Evolutionary conservation across 2,329 filamentous ascomycete species (phyloP).

Genomic region (Botrytis paeoniae): DNA sequence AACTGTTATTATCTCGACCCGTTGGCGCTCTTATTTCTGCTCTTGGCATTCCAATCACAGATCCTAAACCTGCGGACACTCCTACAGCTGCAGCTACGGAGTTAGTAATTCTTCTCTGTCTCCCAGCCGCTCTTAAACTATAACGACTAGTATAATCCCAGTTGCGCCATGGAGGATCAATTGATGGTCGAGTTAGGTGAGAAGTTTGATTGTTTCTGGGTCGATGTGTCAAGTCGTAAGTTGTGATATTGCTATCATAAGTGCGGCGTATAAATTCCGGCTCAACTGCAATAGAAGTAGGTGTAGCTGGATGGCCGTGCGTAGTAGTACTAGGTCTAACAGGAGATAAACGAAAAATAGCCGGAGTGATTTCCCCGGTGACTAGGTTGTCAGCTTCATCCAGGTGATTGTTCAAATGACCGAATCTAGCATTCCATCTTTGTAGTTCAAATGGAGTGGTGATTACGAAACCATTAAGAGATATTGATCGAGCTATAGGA

Average conservation of each 20-base stretch:
- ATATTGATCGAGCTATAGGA: neutral
- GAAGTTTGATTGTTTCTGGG: neutral
- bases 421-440: neutral
- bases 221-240: neutral
- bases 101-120: neutral
- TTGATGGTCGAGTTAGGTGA: no score
- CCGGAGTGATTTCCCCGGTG: fast-evolving
- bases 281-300: neutral
- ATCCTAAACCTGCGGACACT: neutral
- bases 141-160: neutral
- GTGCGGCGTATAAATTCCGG: neutral
- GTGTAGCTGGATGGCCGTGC: neutral
- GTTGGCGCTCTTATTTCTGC: neutral
- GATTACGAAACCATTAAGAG: fast-evolving
- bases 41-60: neutral
- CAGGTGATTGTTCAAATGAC: no score
- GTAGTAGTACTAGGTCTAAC: neutral
- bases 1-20: fast-evolving
- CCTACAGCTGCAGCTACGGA: neutral
- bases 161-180: neutral
- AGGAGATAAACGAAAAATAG: no score
- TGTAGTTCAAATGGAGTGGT: neutral
- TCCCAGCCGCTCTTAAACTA: fast-evolving
- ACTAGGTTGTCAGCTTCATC: no score
- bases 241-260: neutral